Evolutionary conservation across 1,139 yeast genomes (phyloP), one percentile per base, ranked within the genome.

Genomic region (Yamadazyma epiphylla): DNA sequence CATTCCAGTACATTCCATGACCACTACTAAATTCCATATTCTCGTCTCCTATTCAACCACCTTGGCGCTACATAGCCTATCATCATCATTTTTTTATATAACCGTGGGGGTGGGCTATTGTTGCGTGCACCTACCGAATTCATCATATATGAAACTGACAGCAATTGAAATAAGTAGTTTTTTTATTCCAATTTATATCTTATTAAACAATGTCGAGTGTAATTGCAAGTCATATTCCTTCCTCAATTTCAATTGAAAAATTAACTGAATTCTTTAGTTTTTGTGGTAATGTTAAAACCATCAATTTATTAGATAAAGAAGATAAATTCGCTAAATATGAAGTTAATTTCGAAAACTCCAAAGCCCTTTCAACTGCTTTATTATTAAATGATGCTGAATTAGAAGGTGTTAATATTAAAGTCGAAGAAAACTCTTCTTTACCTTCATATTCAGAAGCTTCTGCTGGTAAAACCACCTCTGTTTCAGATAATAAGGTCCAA

Each of bases 351-450:
- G 75, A 65, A 32, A 70, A 69, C 39, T 61, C 72, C 8, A 71
- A 74, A 40, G 94, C 94, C 3, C 71, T 80, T 32, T 67, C 76
- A 26, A 83, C 91, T n/a, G 94, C 94, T 0, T 53, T 81, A 17
- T 63, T 84, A 35, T 62, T 84, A 35, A 75, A 80, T 42, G 89
- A 84, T 30, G 88, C 91, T 4, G 87, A 80, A 51, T 68, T 83
- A 31, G 84, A 76, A 29, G 81, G 82, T 8, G 53, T 58, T 32
- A 60, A 69, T 19, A 75, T 81, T 28, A 51, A 54, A 26, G 81
- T 81, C 22, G 62, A 60, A 27, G 69, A 68, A 41, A 33, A 35
- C 19, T 19, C 22, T 10, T 31, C 16, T 10, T 28, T 35, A 7
- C 45, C 45, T 7, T 32, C 33, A 20, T 33, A 33, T 19, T 41